Percentiles rank a stretch among this genome's conserved stretches.
Conservation (phyloP, 768 basidiomycete genomes). For the Collybiopsis confluens region DNA sequence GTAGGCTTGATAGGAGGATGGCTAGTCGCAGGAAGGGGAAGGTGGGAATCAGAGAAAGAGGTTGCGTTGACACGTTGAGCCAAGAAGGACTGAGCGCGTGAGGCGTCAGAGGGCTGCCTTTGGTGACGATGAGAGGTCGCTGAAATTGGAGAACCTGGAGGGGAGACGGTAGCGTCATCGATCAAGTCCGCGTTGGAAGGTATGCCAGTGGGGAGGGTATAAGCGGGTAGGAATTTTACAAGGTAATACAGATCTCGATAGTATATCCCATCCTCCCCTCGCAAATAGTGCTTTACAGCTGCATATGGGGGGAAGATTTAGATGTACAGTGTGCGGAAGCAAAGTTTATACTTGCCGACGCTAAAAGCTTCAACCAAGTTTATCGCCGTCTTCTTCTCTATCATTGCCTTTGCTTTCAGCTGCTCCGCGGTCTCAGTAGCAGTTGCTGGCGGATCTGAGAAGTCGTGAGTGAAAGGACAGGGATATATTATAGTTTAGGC, state of each 20-base stretch:
- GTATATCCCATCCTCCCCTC: slow-evolving; percentile 43
- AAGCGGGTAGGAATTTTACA: slow-evolving; percentile 69
- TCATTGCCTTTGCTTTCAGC: slow-evolving; percentile 40
- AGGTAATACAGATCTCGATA: slow-evolving; percentile 60
- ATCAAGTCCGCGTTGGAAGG: slow-evolving; percentile 31
- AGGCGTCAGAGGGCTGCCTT: slow-evolving; percentile 7
- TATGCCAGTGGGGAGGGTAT: slow-evolving; percentile 49
- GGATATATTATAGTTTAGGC: neutral
- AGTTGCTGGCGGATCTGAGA: slow-evolving; percentile 11
- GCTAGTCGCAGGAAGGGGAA: slow-evolving; percentile 24
- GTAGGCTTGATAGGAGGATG: slow-evolving; percentile 12
- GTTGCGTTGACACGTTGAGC: slow-evolving; percentile 17
- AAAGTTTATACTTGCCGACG: too few species aligned
- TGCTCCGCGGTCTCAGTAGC: slow-evolving; percentile 20
- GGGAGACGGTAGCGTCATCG: neutral
- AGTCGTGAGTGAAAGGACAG: neutral
- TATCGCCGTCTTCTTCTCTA: slow-evolving; percentile 68
- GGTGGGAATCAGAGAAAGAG: slow-evolving; percentile 17
- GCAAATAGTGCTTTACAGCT: slow-evolving; percentile 65
- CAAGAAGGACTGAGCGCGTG: slow-evolving; percentile 14
- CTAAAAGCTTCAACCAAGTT: slow-evolving; percentile 43
- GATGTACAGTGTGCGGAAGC: slow-evolving; percentile 92
- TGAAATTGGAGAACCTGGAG: slow-evolving; percentile 8
- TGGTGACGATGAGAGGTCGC: neutral
- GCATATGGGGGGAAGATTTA: too few species aligned